A percentile compares a stretch with the other conserved stretches of the same genome.
Evolutionary conservation across 179 eudicot genomes (phyloP).

Genomic region (Beta corolliflora): DNA sequence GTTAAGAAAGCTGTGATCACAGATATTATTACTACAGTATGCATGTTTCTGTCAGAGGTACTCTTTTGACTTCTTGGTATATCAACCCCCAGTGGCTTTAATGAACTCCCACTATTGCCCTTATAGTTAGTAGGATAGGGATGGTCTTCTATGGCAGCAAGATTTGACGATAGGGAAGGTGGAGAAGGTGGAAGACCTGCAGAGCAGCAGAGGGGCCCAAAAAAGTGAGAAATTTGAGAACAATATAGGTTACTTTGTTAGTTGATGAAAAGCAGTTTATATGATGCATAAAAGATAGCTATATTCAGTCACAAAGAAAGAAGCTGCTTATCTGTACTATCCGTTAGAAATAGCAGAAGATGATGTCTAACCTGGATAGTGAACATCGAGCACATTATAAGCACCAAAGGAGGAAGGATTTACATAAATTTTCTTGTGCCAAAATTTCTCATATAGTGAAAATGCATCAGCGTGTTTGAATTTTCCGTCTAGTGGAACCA

Average conservation of each 20-base stretch:
- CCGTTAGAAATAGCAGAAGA: not conserved
- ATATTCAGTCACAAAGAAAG: not conserved
- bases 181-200: slow-evolving; percentile 97
- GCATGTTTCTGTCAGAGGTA: slow-evolving; percentile 36
- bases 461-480: slow-evolving; percentile 50
- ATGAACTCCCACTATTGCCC: slow-evolving; percentile 42
- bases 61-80: slow-evolving; percentile 53
- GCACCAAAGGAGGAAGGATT: slow-evolving; percentile 65
- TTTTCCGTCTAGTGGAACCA: slow-evolving; percentile 58
- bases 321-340: not conserved
- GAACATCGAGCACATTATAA: slow-evolving; percentile 76
- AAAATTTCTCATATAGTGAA: slow-evolving; percentile 66
- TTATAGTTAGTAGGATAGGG: slow-evolving; percentile 47
- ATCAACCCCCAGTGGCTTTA: slow-evolving; percentile 79
- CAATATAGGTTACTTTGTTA: not conserved
- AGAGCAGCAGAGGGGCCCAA: slow-evolving; percentile 23
- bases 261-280: not conserved
- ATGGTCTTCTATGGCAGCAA: slow-evolving; percentile 45
- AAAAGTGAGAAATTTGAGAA: not conserved
- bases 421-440: slow-evolving; percentile 60
- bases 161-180: slow-evolving; percentile 57
- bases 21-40: slow-evolving; percentile 59
- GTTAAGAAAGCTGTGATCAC: slow-evolving; percentile 65
- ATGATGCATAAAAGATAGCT: too few species aligned
- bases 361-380: slow-evolving; percentile 75